Evolutionary conservation across 176 grass and related monocot genomes (phyloP).

Genomic region (Oryza coarctata): DNA sequence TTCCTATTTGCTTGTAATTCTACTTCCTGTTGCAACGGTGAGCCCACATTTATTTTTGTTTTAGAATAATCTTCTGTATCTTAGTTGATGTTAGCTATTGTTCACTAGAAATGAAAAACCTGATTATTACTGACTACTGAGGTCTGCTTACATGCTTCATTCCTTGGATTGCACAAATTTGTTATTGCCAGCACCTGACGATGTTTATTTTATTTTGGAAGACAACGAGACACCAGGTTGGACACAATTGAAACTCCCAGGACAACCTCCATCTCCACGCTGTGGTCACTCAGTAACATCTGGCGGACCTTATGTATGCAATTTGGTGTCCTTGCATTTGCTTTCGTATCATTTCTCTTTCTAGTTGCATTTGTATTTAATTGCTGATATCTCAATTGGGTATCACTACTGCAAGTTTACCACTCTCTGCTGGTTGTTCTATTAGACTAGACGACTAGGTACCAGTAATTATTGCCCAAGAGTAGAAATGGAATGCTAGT

Average conservation of each 20-base stretch:
- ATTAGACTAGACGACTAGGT: not conserved
- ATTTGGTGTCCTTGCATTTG: slow-evolving; percentile 25
- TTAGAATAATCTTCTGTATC: not conserved
- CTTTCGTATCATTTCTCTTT: not conserved
- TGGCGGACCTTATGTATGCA: slow-evolving; percentile 89
- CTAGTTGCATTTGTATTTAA: slow-evolving; percentile 18
- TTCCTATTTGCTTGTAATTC: slow-evolving; percentile 23
- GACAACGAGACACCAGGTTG: slow-evolving; percentile 86
- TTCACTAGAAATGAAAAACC: not conserved
- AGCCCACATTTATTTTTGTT: slow-evolving; percentile 8
- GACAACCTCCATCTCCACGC: slow-evolving; percentile 76
- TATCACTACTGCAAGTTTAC: slow-evolving; percentile 6
- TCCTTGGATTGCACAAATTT: not conserved
- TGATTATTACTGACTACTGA: not conserved
- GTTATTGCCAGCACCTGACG: not conserved
- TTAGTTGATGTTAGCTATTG: slow-evolving; percentile 16
- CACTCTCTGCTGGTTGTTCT: not conserved
- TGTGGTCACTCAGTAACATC: slow-evolving; percentile 95
- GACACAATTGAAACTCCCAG: slow-evolving; percentile 93
- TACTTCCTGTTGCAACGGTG: not conserved
- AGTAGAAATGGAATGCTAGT: slow-evolving; percentile 6
- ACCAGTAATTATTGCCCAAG: not conserved
- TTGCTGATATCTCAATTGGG: not conserved
- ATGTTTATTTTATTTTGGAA: slow-evolving; percentile 42
- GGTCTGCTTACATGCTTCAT: not conserved